Evolutionary conservation across 441 rosid genomes (phyloP).

Genomic region (Capsella rubella): DNA sequence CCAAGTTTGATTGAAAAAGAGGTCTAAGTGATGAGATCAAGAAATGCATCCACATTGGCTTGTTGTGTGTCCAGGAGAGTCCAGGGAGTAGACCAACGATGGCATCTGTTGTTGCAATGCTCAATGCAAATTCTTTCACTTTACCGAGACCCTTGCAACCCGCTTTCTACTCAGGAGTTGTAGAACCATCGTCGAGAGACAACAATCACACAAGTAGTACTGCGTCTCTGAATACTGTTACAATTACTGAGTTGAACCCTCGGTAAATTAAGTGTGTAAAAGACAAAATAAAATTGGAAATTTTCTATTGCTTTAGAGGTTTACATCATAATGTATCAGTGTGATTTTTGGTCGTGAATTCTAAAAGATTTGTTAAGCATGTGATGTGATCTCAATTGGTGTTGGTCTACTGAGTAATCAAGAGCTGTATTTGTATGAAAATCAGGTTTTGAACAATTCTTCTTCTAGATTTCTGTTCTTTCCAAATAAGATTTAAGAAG

Average conservation of each 20-base stretch:
- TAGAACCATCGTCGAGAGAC: background rate
- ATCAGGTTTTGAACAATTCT: background rate
- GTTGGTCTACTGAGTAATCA: background rate
- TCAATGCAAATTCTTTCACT: slow-evolving; percentile 23
- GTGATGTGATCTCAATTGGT: background rate
- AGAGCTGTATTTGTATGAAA: background rate
- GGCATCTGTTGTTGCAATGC: slow-evolving; percentile 36
- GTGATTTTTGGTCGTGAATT: background rate
- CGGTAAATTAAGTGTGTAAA: background rate
- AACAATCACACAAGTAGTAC: background rate
- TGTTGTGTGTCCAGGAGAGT: slow-evolving; percentile 42
- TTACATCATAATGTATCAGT: background rate
- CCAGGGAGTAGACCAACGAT: slow-evolving; percentile 41
- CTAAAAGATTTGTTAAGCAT: background rate
- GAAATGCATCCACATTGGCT: slow-evolving; percentile 39
- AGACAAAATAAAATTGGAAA: background rate
- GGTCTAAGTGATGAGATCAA: slow-evolving; percentile 33
- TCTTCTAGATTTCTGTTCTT: background rate
- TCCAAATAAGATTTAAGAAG: too few species aligned
- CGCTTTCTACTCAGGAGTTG: background rate
- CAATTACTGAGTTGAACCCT: background rate
- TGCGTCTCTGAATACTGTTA: background rate
- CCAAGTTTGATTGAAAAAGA: slow-evolving; percentile 25
- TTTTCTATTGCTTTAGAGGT: background rate
- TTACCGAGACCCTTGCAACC: background rate